Base-by-base conservation (phyloP, 345 rosid species). In the Hirschfeldia incana region DNA sequence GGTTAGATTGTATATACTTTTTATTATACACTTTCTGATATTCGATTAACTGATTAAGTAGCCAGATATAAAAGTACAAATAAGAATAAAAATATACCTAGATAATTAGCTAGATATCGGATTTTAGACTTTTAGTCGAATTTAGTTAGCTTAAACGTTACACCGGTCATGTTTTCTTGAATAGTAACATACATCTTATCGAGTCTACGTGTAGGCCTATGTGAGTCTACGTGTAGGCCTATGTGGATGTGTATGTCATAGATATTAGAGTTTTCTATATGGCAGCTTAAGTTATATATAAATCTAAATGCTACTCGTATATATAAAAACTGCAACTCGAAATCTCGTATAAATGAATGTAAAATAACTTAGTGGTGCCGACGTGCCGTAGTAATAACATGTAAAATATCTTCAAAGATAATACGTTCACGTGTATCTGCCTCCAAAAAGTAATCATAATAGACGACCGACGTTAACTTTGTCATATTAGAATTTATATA, bases 381-480 rank as follows among this genome's bases (percentile, higher is more conserved):
- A 10, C 36, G 2, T 39, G 63, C 49, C 62, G 51, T 65, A 21
- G 13, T 49, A 65, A 44, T 62, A 62, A n/a, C n/a, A 1, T 49
- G 16, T 5, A 46, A 10, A 33, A 34, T 1, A 17, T 34, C 66
- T 37, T 2, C 2, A 39, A 57, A 58, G 72, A 76, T 76, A 29
- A 30, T 21, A 9, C 28, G 39, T 39, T 11, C 79, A 76, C 67
- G 79, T 76, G 60, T 58, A 67, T 29, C 46, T 8, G 57, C 76
- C 39, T 28, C 16, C 4, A 29, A 29, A 15, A 49, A 65, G 2
- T 51, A 69, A 8, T 51, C 28, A 55, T 42, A 16, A 37, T n/a
- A 28, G 58, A 49, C 29, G 28, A 28, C 32, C 58, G 39, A 73
- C 15, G 64, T 49, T 34, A 64, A 6, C 65, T 72, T 16, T 27